Base-by-base conservation (phyloP, 495 filamentous ascomycete genomes). In the Neurospora tetraspora region DNA sequence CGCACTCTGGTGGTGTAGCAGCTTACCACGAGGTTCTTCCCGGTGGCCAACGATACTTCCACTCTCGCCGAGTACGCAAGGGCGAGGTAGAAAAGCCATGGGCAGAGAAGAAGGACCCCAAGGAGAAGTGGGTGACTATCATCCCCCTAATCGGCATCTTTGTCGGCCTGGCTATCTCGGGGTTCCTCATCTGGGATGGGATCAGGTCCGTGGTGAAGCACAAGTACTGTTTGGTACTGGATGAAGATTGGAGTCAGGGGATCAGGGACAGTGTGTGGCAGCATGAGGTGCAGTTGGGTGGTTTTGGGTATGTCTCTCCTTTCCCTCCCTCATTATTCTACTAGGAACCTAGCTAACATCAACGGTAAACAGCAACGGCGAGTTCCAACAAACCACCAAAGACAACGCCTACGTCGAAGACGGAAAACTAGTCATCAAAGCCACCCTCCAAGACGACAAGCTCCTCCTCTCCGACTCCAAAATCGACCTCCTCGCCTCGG, bases 51-150 rank as follows among this genome's bases (percentile, higher is more conserved):
- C 83, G 86, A 74, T 95, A 92, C 79, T 95, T 95, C 80, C 91
- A 90, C 79, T 94, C 92, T 14, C 83, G 92, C 53, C 82, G 92
- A 72, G 83, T 95, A 42, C 87, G 86, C 78, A 91, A 92, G 79
- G 90, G 87, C 45, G 88, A 91, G 45, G 79, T 91, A 18, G 87
- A 93, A 74, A 88, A 90, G 78, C 90, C 92, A 23, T 94, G 92
- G 92, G 77, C 88, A 39, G 79, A 83, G 23, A 87, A 88, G 74
- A 88, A 85, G 70, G 91, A 94, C 77, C 90, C 92, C 5, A 89
- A 87, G 78, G 91, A 94, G 85, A 94, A 93, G 83, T 94, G 92
- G 93, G 90, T 92, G 5, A 93, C 89, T 27, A 93, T 94, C 71
- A 87, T 94, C 39, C 92, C 92, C 4, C 76, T 93, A 61, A 78